Conservation (phyloP, 768 basidiomycete genomes). For the Auriculariales sp. region DNA sequence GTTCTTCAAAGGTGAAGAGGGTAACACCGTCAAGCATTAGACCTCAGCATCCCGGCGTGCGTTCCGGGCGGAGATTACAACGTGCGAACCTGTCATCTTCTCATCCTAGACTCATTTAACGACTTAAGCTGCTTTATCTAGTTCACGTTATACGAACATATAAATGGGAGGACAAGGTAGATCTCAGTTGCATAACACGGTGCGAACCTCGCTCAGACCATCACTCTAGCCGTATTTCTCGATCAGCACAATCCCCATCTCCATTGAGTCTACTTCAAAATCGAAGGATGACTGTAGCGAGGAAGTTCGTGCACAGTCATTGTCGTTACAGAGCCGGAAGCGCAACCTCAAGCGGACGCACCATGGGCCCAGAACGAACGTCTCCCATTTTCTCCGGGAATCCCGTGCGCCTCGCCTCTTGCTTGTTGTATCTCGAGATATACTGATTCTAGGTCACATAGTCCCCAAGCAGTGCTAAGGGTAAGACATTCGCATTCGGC, state of each 20-base stretch:
- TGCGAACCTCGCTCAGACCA: no score
- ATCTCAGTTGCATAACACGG: background rate
- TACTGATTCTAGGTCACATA: no score
- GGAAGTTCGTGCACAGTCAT: no score
- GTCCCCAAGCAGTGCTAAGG: no score
- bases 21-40: constrained; percentile 26
- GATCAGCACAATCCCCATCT: constrained; percentile 16
- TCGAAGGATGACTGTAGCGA: background rate
- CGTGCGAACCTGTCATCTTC: constrained; percentile 18
- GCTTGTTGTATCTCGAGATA: no score
- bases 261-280: background rate
- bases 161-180: constrained; percentile 15
- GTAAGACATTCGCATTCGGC: no score
- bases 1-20: constrained; percentile 24
- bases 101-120: background rate
- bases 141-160: constrained; percentile 32
- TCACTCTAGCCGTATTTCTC: constrained; percentile 16
- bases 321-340: background rate
- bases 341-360: background rate
- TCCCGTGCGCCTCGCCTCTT: no score
- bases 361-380: no score
- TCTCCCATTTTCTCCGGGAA: no score
- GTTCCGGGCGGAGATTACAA: constrained; percentile 26
- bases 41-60: constrained; percentile 25
- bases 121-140: constrained; percentile 9